Evolutionary conservation across 2,329 filamentous ascomycete species (phyloP).

Genomic region (Pseudocercospora ulei): DNA sequence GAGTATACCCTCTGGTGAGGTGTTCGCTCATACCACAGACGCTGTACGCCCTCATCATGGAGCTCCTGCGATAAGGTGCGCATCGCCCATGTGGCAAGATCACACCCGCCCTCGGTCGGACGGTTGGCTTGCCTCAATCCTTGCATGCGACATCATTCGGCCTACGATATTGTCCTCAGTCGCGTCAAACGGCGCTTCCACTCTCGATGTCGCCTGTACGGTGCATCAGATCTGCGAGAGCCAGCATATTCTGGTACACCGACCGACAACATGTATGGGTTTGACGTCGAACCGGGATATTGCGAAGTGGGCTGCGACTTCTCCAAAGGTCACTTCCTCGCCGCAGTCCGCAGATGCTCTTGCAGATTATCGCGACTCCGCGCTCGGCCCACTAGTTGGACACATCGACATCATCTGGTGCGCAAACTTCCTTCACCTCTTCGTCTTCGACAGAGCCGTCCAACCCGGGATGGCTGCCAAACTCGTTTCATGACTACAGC

Average conservation of each 20-base stretch:
- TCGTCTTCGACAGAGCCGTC: conserved; percentile 11
- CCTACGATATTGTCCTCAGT: conserved; percentile 11
- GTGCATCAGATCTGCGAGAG: conserved; percentile 13
- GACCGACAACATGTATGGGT: conserved; percentile 15
- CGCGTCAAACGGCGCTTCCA: too few species aligned
- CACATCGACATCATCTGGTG: conserved; percentile 16
- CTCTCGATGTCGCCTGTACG: too few species aligned
- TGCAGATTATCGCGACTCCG: conserved; percentile 7
- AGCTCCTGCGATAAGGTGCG: too few species aligned
- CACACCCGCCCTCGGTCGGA: conserved; percentile 15
- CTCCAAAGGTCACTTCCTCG: conserved; percentile 13
- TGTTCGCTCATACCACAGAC: too few species aligned
- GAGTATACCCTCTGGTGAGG: too few species aligned
- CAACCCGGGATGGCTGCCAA: conserved; percentile 11
- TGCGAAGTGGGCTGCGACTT: conserved; percentile 16
- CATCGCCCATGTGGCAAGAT: background rate
- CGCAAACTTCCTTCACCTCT: conserved; percentile 16
- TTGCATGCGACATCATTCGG: conserved; percentile 10
- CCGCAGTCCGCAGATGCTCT: conserved; percentile 13
- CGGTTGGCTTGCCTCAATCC: conserved; percentile 17
- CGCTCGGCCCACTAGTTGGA: conserved; percentile 7
- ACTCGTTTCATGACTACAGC: conserved; percentile 12
- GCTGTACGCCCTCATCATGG: too few species aligned
- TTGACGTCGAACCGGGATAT: conserved; percentile 15
- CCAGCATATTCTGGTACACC: conserved; percentile 15